These are phyloP conservation scores for Citrus hindsii DNA, from an alignment of 345 rosid species.

Conservation along the genomic window DNA sequence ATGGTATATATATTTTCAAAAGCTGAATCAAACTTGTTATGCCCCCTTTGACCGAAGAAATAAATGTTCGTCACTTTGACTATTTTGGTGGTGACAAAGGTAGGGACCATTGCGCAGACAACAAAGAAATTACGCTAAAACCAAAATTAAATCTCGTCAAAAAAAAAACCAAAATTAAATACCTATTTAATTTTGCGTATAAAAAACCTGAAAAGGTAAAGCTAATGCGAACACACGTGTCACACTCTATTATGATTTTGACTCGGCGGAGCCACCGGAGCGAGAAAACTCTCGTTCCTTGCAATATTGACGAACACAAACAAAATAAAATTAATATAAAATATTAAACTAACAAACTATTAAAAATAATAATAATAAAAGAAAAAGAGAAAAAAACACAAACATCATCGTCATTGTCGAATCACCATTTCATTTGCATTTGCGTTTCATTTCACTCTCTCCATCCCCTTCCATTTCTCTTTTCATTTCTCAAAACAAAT, in stretches of 20 bases:
- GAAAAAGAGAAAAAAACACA: not conserved
- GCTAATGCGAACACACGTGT: constrained; percentile 20
- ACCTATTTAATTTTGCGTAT: not conserved
- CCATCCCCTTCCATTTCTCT: not conserved
- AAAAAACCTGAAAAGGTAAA: not conserved
- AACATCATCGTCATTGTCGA: constrained; percentile 1
- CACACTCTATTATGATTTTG: constrained; percentile 15
- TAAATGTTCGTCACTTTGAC: not conserved
- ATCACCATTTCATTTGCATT: constrained; percentile 36
- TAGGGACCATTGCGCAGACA: not conserved
- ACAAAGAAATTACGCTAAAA: not conserved
- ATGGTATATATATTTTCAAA: not conserved
- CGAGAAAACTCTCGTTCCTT: constrained; percentile 8
- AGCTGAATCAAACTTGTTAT: not conserved
- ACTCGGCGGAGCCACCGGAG: constrained; percentile 50
- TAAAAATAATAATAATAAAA: not conserved
- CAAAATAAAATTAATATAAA: not conserved
- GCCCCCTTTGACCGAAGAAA: not conserved
- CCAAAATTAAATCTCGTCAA: not conserved
- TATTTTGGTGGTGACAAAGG: not conserved
- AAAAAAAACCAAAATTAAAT: not conserved
- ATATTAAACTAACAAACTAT: not conserved
- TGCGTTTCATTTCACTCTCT: constrained; percentile 34
- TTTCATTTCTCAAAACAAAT: not conserved
- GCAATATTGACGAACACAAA: constrained; percentile 7